Evolutionary conservation across 345 rosid genomes (phyloP).

Genomic region (Excoecaria agallocha): DNA sequence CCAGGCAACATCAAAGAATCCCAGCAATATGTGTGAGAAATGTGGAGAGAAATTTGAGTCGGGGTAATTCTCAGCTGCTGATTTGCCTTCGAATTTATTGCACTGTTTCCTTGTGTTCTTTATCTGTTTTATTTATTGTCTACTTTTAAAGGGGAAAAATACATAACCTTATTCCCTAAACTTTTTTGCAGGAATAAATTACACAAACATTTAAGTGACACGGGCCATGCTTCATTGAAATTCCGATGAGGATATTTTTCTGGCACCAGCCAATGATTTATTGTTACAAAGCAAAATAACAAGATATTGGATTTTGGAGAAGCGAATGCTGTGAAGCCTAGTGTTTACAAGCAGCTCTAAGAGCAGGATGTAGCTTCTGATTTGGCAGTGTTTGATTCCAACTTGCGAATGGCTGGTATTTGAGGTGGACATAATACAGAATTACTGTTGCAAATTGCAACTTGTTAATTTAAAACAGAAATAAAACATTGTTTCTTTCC

Average conservation of each 20-base stretch:
- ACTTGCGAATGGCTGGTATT: not conserved
- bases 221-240: conserved; percentile 66
- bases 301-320: not conserved
- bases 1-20: conserved; percentile 59
- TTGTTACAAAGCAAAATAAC: not conserved
- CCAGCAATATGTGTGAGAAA: conserved; percentile 57
- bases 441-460: conserved; percentile 2
- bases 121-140: too few species aligned
- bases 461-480: not conserved
- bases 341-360: too few species aligned
- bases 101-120: not conserved
- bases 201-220: conserved; percentile 75
- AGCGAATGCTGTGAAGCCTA: not conserved
- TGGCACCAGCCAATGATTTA: not conserved
- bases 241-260: conserved; percentile 30
- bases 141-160: not conserved
- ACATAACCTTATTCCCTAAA: not conserved
- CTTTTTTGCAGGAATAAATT: conserved; percentile 57
- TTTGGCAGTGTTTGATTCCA: not conserved
- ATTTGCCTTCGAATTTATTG: not conserved
- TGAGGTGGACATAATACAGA: not conserved
- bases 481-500: not conserved
- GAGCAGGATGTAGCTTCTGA: not conserved
- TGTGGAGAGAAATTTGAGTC: conserved; percentile 88
- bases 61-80: conserved; percentile 39